These are phyloP conservation scores for Fusarium sp. DNA, from an alignment of 2,329 filamentous ascomycete genomes.

Conservation along the genomic window DNA sequence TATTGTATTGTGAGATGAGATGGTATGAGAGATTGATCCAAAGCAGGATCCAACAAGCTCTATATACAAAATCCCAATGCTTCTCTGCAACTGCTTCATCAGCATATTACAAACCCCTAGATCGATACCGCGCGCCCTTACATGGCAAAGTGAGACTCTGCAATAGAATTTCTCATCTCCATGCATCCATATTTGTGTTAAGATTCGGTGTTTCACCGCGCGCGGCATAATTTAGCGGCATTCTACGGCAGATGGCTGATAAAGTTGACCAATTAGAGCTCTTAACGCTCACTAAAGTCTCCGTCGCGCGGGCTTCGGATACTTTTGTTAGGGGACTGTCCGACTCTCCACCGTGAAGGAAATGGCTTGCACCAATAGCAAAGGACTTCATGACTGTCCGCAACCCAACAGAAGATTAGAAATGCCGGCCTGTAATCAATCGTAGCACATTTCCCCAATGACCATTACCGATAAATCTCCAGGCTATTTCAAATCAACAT, in stretches of 20 bases:
- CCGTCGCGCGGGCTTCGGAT: constrained; percentile 4
- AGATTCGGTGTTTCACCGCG: background rate
- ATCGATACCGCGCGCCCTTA: background rate
- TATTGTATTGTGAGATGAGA: constrained; percentile 1
- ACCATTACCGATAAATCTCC: background rate
- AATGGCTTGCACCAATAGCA: background rate
- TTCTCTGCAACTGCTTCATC: constrained; percentile 7
- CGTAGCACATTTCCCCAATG: background rate
- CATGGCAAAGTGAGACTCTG: background rate
- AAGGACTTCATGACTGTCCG: background rate
- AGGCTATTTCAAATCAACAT: background rate
- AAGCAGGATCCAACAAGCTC: background rate
- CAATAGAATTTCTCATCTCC: background rate
- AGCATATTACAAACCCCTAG: constrained; percentile 10
- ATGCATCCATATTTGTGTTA: background rate
- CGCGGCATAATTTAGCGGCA: background rate
- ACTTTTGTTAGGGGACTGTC: background rate
- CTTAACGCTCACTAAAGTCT: constrained; percentile 3
- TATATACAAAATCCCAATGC: constrained; percentile 13
- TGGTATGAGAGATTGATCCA: background rate
- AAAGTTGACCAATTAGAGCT: background rate
- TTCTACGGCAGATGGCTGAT: background rate
- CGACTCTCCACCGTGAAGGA: background rate
- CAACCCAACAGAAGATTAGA: background rate
- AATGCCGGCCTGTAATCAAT: background rate